Evolutionary conservation across 2,329 filamentous ascomycete species (phyloP), one percentile per base, ranked within the genome.

Genomic region (Capronia epimyces): DNA sequence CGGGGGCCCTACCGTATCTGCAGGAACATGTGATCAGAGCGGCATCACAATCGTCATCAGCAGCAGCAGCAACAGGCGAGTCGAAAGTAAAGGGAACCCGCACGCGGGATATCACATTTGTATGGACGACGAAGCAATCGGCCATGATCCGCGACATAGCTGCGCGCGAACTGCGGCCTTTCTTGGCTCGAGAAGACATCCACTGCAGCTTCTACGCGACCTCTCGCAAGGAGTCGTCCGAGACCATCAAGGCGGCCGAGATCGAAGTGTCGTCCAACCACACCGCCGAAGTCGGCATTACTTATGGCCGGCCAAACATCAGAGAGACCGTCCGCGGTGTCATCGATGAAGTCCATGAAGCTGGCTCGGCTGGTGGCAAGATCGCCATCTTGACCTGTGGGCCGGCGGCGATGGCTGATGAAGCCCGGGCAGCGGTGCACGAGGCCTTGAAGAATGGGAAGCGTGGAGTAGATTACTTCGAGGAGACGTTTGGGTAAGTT

Each of bases 1-100:
- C 60, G 67, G 76, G 48, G 68, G 82, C 57, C 66, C 79, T 50
- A 67, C 78, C 68, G 2, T 69, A 69, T 43, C 62, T 71, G 31
- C 63, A 45, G 46, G 67, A 52, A 15, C 53, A 55, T 13, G 6
- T 48, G 2, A 20, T 18, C 15, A 6, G 34, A 13, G 0, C 46
- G 47, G 12, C 34, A 18, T 37, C 34, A 34, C 9, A 15, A 44
- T 32, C 39, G n/a, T 9, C 15, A 16, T 6, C 6, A 39, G 36
- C 20, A 13, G 8, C 16, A n/a, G n/a, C n/a, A n/a, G n/a, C n/a
- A n/a, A n/a, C n/a, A n/a, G n/a, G n/a, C n/a, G n/a, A n/a, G 36
- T 20, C 36, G n/a, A 16, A 20, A 22, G 8, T 8, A 20, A 5
- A 39, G 3, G 16, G 36, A 13, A 64, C 60, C 1, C 55, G 48